A percentile compares a stretch with the other conserved stretches of the same genome.
phyloP scores from a whole-genome alignment of 2,329 filamentous ascomycete genomes.

The Pyrenophora seminiperda region DNA sequence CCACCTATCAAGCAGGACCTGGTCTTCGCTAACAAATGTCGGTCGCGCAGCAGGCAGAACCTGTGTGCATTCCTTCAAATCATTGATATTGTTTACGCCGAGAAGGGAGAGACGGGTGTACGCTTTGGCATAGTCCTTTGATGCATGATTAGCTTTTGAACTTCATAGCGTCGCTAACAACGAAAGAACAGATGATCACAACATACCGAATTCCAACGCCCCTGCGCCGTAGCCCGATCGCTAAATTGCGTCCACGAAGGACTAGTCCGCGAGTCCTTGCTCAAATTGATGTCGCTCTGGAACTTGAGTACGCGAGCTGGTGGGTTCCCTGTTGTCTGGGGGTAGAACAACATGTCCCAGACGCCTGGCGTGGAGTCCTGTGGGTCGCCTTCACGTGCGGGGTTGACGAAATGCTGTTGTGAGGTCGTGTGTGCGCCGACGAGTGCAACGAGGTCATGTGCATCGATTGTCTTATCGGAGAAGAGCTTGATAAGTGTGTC shows the following conservation, averaged over 20 bases:
- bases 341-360: conserved; percentile 48
- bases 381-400: conserved; percentile 38
- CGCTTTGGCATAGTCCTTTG: conserved; percentile 56
- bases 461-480: conserved; percentile 46
- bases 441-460: conserved; percentile 46
- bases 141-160: not conserved
- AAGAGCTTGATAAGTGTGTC: conserved; percentile 46
- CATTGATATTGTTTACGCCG: conserved; percentile 63
- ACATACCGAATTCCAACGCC: conserved; percentile 44
- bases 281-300: conserved; percentile 43
- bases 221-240: conserved; percentile 29
- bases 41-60: conserved; percentile 50
- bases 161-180: not conserved
- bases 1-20: conserved; percentile 38
- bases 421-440: conserved; percentile 47
- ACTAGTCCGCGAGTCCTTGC: conserved; percentile 41
- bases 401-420: conserved; percentile 47
- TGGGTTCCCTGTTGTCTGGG: conserved; percentile 35
- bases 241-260: conserved; percentile 42
- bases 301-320: conserved; percentile 47
- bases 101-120: conserved; percentile 62
- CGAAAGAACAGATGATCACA: no score
- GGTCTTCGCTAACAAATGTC: conserved; percentile 35
- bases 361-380: conserved; percentile 46
- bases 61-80: conserved; percentile 61